These are phyloP conservation scores for Aschersonia sp. DNA, from an alignment of 2,329 filamentous ascomycete genomes.

Conservation along the genomic window DNA sequence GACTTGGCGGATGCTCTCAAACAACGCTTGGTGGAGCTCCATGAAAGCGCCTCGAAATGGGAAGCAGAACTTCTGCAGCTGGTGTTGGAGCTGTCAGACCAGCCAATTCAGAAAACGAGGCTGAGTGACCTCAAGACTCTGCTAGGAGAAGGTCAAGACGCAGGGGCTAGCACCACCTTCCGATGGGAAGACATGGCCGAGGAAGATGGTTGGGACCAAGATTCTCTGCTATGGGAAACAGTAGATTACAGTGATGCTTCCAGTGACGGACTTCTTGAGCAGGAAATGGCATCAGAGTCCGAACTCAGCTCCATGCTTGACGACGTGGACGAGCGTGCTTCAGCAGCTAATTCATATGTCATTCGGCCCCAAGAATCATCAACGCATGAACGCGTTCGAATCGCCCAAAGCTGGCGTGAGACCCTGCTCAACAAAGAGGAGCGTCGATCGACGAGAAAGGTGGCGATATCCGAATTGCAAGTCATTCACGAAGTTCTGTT, in stretches of 20 bases:
- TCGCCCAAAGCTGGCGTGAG: slow-evolving; percentile 21
- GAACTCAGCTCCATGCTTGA: slow-evolving; percentile 17
- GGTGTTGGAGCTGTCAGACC: slow-evolving; percentile 67
- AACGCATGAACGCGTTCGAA: slow-evolving; percentile 14
- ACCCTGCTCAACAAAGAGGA: slow-evolving; percentile 18
- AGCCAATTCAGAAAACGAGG: slow-evolving; percentile 56
- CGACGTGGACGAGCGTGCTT: slow-evolving; percentile 12
- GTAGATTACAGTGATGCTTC: slow-evolving; percentile 56
- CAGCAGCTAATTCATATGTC: slow-evolving; percentile 18
- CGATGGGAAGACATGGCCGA: slow-evolving; percentile 69
- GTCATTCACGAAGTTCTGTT: slow-evolving; percentile 65
- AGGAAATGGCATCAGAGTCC: slow-evolving; percentile 22
- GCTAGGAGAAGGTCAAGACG: slow-evolving; percentile 23
- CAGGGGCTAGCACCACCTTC: slow-evolving; percentile 32
- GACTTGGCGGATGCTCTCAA: slow-evolving; percentile 60
- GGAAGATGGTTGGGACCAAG: slow-evolving; percentile 58
- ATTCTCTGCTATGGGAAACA: slow-evolving; percentile 56
- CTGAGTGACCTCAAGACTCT: slow-evolving; percentile 48
- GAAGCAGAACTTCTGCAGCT: slow-evolving; percentile 69
- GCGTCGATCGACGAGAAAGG: slow-evolving; percentile 20
- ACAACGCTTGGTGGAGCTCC: slow-evolving; percentile 43
- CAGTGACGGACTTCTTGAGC: slow-evolving; percentile 27
- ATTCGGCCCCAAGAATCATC: slow-evolving; percentile 18
- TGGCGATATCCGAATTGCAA: slow-evolving; percentile 54
- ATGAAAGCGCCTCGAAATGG: slow-evolving; percentile 41